These are phyloP conservation scores for Leishmania mexicana DNA, from an alignment of 208 protist genomes.

Conservation along the genomic window DNA sequence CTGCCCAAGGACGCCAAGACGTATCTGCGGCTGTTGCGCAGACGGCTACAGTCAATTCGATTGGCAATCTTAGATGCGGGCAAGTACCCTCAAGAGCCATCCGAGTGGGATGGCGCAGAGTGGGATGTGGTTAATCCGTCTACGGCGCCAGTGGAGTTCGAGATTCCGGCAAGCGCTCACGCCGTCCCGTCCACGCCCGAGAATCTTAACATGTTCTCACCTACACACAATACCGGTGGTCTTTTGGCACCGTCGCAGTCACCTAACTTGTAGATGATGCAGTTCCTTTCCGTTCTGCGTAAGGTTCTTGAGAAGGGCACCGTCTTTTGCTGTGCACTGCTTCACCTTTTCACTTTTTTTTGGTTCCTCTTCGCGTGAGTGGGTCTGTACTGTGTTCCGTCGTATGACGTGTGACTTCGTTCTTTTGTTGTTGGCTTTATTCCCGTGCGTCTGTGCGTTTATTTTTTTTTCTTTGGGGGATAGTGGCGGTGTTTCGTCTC, in stretches of 20 bases:
- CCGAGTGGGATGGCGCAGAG: slow-evolving; percentile 21
- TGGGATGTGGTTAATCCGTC: slow-evolving; percentile 5
- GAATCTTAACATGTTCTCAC: slow-evolving; percentile 49
- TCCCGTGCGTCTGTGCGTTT: no score
- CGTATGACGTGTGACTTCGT: background rate
- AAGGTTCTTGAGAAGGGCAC: background rate
- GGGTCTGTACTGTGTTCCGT: background rate
- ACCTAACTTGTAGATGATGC: slow-evolving; percentile 18
- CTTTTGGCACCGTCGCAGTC: slow-evolving; percentile 51
- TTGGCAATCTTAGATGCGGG: slow-evolving; percentile 32
- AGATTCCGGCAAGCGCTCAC: background rate
- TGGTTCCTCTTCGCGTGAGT: background rate
- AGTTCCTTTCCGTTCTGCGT: background rate
- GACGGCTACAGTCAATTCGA: slow-evolving; percentile 24
- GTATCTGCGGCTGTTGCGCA: slow-evolving; percentile 28
- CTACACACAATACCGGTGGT: slow-evolving; percentile 40
- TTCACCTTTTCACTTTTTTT: background rate
- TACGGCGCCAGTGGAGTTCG: background rate
- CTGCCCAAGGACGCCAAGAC: slow-evolving; percentile 19
- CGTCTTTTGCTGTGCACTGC: background rate
- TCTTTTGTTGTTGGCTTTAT: no score
- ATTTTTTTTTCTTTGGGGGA: background rate
- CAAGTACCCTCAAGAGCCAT: slow-evolving; percentile 21
- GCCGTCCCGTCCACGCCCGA: slow-evolving; percentile 9
- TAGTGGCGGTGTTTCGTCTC: background rate